Conservation (phyloP, 352 stramenopile genomes). For the Globisporangium mamillatum region DNA sequence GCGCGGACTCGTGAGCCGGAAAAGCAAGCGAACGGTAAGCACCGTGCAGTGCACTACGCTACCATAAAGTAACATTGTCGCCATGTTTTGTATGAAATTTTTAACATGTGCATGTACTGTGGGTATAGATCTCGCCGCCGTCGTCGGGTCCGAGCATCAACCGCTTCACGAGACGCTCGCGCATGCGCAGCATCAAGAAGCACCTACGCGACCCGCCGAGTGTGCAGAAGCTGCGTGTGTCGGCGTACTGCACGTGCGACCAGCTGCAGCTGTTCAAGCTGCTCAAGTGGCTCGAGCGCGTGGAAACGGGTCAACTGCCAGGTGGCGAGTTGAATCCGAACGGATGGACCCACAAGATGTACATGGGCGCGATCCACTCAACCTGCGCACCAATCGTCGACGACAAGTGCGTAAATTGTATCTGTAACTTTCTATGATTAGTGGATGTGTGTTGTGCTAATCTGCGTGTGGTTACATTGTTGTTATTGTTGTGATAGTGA, state of each 20-base stretch:
- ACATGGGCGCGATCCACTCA: slow-evolving; percentile 85
- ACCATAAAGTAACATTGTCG: not conserved
- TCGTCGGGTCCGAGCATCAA: slow-evolving; percentile 50
- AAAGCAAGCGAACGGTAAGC: slow-evolving; percentile 43
- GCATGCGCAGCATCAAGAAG: slow-evolving; percentile 85
- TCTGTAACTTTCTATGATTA: not conserved
- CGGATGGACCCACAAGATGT: slow-evolving; percentile 84
- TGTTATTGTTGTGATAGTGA: slow-evolving; percentile 12
- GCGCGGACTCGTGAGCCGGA: slow-evolving; percentile 42
- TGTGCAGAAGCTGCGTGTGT: slow-evolving; percentile 76
- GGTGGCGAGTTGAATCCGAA: slow-evolving; percentile 75
- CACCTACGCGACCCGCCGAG: slow-evolving; percentile 66
- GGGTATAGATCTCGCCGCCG: slow-evolving; percentile 25
- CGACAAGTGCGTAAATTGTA: slow-evolving; percentile 28
- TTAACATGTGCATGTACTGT: not conserved
- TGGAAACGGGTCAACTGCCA: slow-evolving; percentile 73
- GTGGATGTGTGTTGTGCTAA: not conserved
- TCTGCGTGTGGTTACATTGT: not conserved
- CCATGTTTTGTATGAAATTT: not conserved
- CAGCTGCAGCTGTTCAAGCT: slow-evolving; percentile 84
- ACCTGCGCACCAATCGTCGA: slow-evolving; percentile 48
- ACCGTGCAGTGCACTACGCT: not conserved
- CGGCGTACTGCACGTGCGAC: slow-evolving; percentile 84
- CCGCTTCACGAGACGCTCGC: slow-evolving; percentile 70
- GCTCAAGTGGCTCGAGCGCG: slow-evolving; percentile 82